Evolutionary conservation across 1,139 yeast species (phyloP).

Genomic region (Geotrichum restrictum): DNA sequence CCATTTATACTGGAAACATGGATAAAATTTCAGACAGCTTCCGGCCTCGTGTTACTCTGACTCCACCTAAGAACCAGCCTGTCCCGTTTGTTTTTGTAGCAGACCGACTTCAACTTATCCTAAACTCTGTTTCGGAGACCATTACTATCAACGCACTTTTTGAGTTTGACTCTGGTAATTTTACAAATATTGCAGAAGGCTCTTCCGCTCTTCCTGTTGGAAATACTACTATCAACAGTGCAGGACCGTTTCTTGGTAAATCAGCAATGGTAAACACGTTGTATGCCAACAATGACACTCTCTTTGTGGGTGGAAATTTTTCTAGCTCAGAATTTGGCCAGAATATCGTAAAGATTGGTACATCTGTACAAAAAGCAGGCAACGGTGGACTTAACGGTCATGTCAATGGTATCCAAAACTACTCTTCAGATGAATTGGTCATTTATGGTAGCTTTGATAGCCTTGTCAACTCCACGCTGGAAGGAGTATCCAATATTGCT

Average conservation of each 20-base stretch:
- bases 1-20: constrained; percentile 66
- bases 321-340: constrained; percentile 34
- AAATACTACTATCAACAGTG: constrained; percentile 61
- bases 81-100: constrained; percentile 58
- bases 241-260: constrained; percentile 45
- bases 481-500: constrained; percentile 31
- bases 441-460: constrained; percentile 42
- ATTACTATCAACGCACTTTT: constrained; percentile 64
- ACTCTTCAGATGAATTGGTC: constrained; percentile 29
- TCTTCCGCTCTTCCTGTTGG: constrained; percentile 50
- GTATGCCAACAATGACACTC: constrained; percentile 24
- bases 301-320: constrained; percentile 54
- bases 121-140: constrained; percentile 44
- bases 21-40: constrained; percentile 45
- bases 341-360: constrained; percentile 34
- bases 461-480: constrained; percentile 34
- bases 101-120: constrained; percentile 59
- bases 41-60: constrained; percentile 48
- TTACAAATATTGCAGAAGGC: constrained; percentile 44
- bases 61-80: constrained; percentile 40
- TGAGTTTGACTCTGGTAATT: constrained; percentile 73
- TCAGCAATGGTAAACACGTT: constrained; percentile 19
- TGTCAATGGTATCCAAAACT: constrained; percentile 35
- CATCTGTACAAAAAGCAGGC: constrained; percentile 30
- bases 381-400: constrained; percentile 44